Evolutionary conservation across 345 rosid genomes (phyloP).

Genomic region (Sisymbrium altissimum): DNA sequence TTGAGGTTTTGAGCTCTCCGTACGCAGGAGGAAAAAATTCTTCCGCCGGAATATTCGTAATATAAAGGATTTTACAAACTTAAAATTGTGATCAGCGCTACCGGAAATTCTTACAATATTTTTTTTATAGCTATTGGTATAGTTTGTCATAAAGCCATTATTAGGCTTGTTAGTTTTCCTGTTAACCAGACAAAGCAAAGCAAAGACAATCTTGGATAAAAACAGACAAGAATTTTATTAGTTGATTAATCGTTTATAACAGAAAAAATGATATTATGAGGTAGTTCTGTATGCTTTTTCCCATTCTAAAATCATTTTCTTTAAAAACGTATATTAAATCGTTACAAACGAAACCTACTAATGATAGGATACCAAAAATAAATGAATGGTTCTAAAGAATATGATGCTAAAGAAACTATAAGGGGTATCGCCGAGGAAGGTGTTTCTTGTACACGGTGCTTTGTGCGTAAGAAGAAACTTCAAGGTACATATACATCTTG

Average conservation of each 20-base stretch:
- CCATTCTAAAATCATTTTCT: no score
- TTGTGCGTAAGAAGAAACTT: not conserved
- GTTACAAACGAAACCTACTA: no score
- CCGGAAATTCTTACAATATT: not conserved
- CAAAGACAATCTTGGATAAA: no score
- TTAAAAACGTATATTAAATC: no score
- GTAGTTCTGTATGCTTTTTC: no score
- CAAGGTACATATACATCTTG: not conserved
- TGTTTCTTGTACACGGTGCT: not conserved
- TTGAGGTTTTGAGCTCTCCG: slow-evolving; percentile 40
- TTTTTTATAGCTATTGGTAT: not conserved
- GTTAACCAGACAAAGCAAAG: no score
- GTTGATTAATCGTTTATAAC: no score
- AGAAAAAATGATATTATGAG: no score
- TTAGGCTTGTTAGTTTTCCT: no score
- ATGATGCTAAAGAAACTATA: not conserved
- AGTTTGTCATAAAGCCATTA: slow-evolving; percentile 3
- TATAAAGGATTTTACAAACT: slow-evolving; percentile 25
- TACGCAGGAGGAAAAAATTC: slow-evolving; percentile 41
- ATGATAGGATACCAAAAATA: not conserved
- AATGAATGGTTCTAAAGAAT: not conserved
- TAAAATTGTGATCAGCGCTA: not conserved
- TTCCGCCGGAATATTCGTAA: slow-evolving; percentile 58
- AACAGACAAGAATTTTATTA: no score
- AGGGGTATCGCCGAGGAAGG: not conserved